phyloP scores from a whole-genome alignment of 805 yeast genomes.

The Wickerhamomyces alni region DNA sequence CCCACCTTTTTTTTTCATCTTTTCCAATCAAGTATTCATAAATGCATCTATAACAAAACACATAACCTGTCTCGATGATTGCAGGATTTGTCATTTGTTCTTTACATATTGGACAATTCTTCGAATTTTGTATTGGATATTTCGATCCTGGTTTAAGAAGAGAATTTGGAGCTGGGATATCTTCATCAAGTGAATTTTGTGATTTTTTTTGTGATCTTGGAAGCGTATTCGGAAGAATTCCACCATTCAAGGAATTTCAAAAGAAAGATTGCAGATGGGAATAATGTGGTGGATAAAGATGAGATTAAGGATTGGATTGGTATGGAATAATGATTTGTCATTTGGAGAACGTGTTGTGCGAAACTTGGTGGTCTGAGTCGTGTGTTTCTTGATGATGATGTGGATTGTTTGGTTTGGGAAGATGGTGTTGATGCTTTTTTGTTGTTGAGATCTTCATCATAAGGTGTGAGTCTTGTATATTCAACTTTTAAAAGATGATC shows the following conservation, averaged over 20 bases:
- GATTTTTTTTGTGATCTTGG: conserved; percentile 45
- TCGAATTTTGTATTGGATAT: conserved; percentile 26
- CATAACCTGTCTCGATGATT: conserved; percentile 85
- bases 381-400: background rate
- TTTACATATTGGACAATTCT: conserved; percentile 65
- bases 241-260: conserved; percentile 92
- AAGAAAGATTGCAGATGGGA: conserved; percentile 78
- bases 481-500: conserved; percentile 58
- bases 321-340: conserved; percentile 7
- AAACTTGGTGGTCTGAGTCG: conserved; percentile 20
- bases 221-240: conserved; percentile 69
- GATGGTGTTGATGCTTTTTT: too few relatives aligned
- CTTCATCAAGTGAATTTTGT: conserved; percentile 39
- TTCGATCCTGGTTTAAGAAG: conserved; percentile 1
- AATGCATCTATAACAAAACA: conserved; percentile 85
- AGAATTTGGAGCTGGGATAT: conserved; percentile 39
- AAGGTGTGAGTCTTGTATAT: conserved; percentile 39
- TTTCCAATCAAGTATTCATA: conserved; percentile 51
- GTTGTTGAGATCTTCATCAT: conserved; percentile 20
- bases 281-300: conserved; percentile 32
- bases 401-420: conserved; percentile 1
- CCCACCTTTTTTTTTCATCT: conserved; percentile 46
- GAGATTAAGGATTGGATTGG: conserved; percentile 15
- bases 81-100: conserved; percentile 70
- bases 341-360: conserved; percentile 15